Percentiles rank a stretch among this genome's conserved stretches.
Evolutionary conservation across 2,329 filamentous ascomycete genomes (phyloP).

Genomic region (Gyromitra esculenta): DNA sequence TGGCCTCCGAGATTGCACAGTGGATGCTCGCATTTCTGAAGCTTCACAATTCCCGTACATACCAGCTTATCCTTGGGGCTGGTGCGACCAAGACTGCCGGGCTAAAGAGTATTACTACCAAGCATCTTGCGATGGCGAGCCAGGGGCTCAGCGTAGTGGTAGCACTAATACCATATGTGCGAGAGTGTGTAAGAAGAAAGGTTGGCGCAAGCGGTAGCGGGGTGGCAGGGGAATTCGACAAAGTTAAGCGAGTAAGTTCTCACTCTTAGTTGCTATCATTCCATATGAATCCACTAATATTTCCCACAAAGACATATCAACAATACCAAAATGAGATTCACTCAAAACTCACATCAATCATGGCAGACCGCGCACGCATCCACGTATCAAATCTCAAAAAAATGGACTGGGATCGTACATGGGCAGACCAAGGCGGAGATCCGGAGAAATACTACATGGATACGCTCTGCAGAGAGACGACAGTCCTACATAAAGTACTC

Average conservation of each 20-base stretch:
- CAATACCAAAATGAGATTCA: conserved; percentile 92
- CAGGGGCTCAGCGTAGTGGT: conserved; percentile 90
- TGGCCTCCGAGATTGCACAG: conserved; percentile 82
- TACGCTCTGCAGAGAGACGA: conserved; percentile 84
- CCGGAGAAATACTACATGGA: conserved; percentile 80
- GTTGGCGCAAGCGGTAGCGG: conserved; percentile 65
- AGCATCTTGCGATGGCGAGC: conserved; percentile 89
- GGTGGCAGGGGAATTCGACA: conserved; percentile 86
- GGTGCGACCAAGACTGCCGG: conserved; percentile 89
- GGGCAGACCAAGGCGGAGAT: conserved; percentile 56
- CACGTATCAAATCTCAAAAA: conserved; percentile 79
- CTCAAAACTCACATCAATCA: conserved; percentile 92
- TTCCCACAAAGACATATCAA: conserved; percentile 66
- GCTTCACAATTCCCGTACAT: conserved; percentile 93
- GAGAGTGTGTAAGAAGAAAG: conserved; percentile 89
- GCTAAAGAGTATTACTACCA: conserved; percentile 94
- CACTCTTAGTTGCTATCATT: not conserved
- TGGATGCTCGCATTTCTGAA: conserved; percentile 77
- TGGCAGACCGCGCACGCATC: conserved; percentile 77
- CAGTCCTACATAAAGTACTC: conserved; percentile 82
- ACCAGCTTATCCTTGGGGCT: conserved; percentile 94
- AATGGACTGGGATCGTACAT: conserved; percentile 73
- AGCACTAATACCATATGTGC: conserved; percentile 84
- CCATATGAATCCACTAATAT: not conserved
- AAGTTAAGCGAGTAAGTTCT: conserved; percentile 73